phyloP scores from a whole-genome alignment of 805 yeast species.

The Nakazawaea ishiwadae region DNA sequence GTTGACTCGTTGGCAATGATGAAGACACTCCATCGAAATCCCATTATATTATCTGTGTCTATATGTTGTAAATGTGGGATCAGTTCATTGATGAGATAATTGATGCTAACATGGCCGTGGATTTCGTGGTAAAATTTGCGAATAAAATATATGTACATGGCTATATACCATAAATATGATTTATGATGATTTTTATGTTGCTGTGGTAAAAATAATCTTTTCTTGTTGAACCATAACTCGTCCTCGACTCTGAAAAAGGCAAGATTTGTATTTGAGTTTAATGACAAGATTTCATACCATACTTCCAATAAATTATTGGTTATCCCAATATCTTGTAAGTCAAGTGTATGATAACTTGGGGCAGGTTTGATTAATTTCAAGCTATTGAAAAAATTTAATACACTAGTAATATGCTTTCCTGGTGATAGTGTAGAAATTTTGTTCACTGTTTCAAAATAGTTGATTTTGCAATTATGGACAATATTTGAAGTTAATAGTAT shows the following conservation, averaged over 20 bases:
- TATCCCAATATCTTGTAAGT: slow-evolving; percentile 3
- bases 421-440: not conserved
- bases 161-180: slow-evolving; percentile 9
- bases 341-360: not conserved
- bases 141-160: slow-evolving; percentile 11
- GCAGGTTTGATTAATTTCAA: slow-evolving; percentile 8
- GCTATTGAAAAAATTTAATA: slow-evolving; percentile 4
- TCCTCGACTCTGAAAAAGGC: slow-evolving; percentile 9
- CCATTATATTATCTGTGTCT: not conserved
- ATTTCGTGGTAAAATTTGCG: slow-evolving; percentile 4
- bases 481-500: slow-evolving; percentile 4
- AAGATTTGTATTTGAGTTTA: slow-evolving; percentile 1
- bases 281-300: slow-evolving; percentile 7
- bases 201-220: not conserved
- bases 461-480: not conserved
- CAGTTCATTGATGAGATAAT: slow-evolving; percentile 8
- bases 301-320: not conserved
- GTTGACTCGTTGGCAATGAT: slow-evolving; percentile 1
- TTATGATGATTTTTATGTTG: not conserved
- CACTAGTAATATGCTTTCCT: no score
- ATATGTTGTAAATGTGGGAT: slow-evolving; percentile 5
- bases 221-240: slow-evolving; percentile 9
- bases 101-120: slow-evolving; percentile 4
- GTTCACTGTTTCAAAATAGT: not conserved
- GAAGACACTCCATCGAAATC: slow-evolving; percentile 8